Evolutionary conservation across 805 yeast genomes (phyloP), one percentile per base, ranked within the genome.

Genomic region (Zygosaccharomyces gambellarensis): DNA sequence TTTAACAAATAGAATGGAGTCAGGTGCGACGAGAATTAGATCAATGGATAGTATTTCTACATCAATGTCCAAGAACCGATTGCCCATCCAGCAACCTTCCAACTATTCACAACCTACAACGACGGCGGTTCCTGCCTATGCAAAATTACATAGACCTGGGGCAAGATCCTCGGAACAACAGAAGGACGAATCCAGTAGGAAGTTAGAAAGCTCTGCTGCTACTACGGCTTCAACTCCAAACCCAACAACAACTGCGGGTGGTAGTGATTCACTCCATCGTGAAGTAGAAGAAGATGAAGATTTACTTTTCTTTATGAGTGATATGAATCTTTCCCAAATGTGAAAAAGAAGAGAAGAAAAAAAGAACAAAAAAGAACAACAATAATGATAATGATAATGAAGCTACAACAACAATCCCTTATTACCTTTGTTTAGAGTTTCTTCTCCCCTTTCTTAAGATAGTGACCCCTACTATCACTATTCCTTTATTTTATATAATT

Each of bases 231-330:
- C 43, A n/a, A 41, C 29, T 25, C 49, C 46, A 46, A 41, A 42
- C 11, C 29, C 31, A 14, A 22, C 30, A 44, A 39, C 34, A 28
- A 44, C 46, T 25, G 2, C 28, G 9, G 28, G 9, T 56, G 63
- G 63, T 38, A 69, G 63, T 38, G 59, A 61, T 19, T 70, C 65
- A 11, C 62, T 64, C 34, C 69, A 63, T 25, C 65, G 67, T 17
- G 49, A 51, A 11, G 52, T 68, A 4, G 83, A 80, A 29, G 85
- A 80, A 22, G 87, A 83, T 48, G 88, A 82, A 53, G 87, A 83
- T 45, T 67, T 84, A 49, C 67, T 83, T 42, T 82, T 83, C 63
- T 78, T 86, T 21, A 83, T 82, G 89, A 83, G 88, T 61, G 89
- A 83, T 59, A 83, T 83, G 87, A 80, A 78, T 59, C 60, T 77